A percentile compares a stretch with the other conserved stretches of the same genome.
Conservation (phyloP, 1,284 basidiomycete genomes). For the Apiotrichum veenhuisii region DNA sequence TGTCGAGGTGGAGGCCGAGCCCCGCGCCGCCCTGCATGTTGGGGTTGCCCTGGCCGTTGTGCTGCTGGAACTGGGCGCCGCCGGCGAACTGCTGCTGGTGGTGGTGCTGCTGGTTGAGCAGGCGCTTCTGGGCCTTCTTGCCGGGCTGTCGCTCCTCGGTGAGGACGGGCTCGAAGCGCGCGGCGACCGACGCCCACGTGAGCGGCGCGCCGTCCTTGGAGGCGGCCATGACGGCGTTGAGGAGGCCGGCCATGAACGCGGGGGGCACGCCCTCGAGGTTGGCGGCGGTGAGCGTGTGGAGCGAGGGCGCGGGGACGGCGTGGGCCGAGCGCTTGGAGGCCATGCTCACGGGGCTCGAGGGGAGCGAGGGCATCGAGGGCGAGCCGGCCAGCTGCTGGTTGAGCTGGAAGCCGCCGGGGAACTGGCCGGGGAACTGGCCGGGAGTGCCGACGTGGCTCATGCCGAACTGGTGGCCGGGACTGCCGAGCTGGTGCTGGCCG, state of each 20-base stretch:
- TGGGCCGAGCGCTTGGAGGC: neutral
- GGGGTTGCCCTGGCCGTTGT: no score
- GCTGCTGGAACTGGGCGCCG: neutral
- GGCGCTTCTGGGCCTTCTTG: neutral
- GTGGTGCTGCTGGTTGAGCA: neutral
- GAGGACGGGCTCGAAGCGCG: neutral
- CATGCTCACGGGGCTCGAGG: neutral
- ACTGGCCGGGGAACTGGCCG: neutral
- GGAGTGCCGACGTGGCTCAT: neutral
- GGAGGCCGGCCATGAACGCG: conserved; percentile 15
- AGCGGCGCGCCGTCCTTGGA: neutral
- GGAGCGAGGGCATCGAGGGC: neutral
- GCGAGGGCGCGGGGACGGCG: neutral
- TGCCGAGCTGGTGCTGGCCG: no score
- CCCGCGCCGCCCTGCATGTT: neutral
- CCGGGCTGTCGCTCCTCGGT: neutral
- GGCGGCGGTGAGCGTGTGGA: conserved; percentile 4
- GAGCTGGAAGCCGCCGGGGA: no score
- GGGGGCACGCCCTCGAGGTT: conserved; percentile 5
- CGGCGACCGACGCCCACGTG: neutral
- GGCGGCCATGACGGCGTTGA: conserved; percentile 3
- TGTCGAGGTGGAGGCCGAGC: neutral
- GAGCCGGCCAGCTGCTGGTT: neutral
- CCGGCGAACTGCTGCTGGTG: neutral
- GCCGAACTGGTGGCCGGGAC: neutral